Evolutionary conservation across 73 alveolate genomes (phyloP).

Genomic region (Durusdinium trenchii): DNA sequence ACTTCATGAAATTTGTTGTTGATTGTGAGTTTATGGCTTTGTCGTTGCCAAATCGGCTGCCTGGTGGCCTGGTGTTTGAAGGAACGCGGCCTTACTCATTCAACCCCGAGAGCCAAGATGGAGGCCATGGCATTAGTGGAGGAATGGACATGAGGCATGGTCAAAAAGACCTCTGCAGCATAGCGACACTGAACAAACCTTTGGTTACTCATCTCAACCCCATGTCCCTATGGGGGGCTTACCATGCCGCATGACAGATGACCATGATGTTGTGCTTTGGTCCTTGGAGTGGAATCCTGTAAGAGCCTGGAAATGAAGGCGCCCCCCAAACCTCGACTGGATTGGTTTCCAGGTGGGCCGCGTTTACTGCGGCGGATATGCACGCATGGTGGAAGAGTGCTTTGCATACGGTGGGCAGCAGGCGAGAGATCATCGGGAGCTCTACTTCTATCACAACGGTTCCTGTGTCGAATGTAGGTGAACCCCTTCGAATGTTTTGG

Average conservation of each 20-base stretch:
- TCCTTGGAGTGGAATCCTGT: too few species aligned
- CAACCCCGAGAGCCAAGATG: slow-evolving; percentile 62
- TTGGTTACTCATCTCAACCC: too few species aligned
- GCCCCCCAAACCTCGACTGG: neutral
- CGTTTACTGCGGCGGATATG: slow-evolving; percentile 58
- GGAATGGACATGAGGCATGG: neutral
- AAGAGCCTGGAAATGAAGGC: neutral
- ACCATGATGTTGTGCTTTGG: too few species aligned
- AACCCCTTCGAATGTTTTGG: too few species aligned
- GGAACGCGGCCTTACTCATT: slow-evolving; percentile 59
- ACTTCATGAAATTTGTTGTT: too few species aligned
- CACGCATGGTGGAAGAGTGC: slow-evolving; percentile 59
- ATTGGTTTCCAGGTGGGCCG: slow-evolving; percentile 1
- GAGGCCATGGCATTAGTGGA: neutral
- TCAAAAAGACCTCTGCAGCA: too few species aligned
- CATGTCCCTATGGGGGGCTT: too few species aligned
- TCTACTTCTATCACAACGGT: too few species aligned
- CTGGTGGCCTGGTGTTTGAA: neutral
- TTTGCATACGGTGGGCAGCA: slow-evolving; percentile 62
- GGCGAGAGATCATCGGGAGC: neutral
- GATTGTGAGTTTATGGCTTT: too few species aligned
- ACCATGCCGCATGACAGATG: too few species aligned
- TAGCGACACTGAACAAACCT: too few species aligned
- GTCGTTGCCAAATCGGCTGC: neutral
- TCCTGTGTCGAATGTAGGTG: too few species aligned